Evolutionary conservation across 2,329 filamentous ascomycete species (phyloP), one percentile per base, ranked within the genome.

Genomic region (Calonectria honghensis): DNA sequence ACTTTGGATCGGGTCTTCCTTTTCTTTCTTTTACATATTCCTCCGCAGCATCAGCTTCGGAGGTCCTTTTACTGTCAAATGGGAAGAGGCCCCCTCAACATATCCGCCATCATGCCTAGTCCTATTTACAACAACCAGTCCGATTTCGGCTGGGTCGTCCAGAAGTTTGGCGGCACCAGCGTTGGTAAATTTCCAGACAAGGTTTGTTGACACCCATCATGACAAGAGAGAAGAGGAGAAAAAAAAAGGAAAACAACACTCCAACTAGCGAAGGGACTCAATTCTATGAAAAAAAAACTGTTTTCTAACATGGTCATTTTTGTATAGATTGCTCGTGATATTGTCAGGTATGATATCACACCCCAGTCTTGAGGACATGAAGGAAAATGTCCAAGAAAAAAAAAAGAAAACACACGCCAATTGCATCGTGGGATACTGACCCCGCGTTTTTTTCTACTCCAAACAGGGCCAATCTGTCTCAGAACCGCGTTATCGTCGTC

Each of bases 121-220:
- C 81, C 81, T 20, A 79, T 80, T 51, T 77, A 82, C 74, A 81
- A 77, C 77, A 87, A 87, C 78, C 79, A 83, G 64, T 81, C 83
- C 70, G 80, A 81, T 61, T 87, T 88, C 77, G 89, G 89, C 79
- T 98, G 96, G 96, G 90, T 98, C 37, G 94, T 98, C 66, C 96
- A 98, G 85, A 98, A 98, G 86, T 98, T 98, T 85, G 96, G 96
- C 76, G 96, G 96, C 67, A 99, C 96, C 68, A 98, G 95, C 83
- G 94, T 98, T 67, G 97, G 96, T 80, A 98, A 98, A 87, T 98
- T 98, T 81, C 93, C 96, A 68, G 90, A 91, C 79, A 93, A 94
- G 86, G 89, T 90, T 82, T 73, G 86, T 85, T 35, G 57, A 37
- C 45, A 16, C 71, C 51, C 16, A 65, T 59, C 6, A 57, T 24